A percentile compares a stretch with the other conserved stretches of the same genome.
Evolutionary conservation across 306 rosid genomes (phyloP).

Genomic region (Styphnolobium japonicum): DNA sequence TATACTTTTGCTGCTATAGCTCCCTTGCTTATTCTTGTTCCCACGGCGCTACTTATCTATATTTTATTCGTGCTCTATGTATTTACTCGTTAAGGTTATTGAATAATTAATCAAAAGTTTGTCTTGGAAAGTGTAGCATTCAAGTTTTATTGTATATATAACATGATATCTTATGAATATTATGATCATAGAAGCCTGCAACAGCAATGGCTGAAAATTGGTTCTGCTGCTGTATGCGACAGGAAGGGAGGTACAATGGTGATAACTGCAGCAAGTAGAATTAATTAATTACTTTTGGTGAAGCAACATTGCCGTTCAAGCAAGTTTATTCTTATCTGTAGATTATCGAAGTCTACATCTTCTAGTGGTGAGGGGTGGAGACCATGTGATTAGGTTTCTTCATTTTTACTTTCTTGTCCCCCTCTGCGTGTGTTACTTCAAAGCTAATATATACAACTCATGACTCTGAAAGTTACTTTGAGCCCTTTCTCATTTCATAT

Average conservation of each 20-base stretch:
- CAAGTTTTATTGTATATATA: not conserved
- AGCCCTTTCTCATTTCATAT: not conserved
- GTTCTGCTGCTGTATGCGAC: not conserved
- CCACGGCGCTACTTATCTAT: conserved; percentile 59
- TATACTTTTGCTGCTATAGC: conserved; percentile 58
- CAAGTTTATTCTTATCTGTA: conserved; percentile 20
- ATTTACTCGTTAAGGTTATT: conserved; percentile 37
- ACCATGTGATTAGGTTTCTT: conserved; percentile 33
- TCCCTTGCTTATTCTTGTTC: conserved; percentile 80
- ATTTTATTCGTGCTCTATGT: conserved; percentile 39
- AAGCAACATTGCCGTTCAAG: conserved; percentile 24
- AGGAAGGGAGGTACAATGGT: too few relatives aligned
- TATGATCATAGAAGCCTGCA: not conserved
- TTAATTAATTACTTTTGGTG: not conserved
- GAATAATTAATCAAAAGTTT: not conserved
- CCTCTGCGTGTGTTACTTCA: not conserved
- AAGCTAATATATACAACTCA: not conserved
- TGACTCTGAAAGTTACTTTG: not conserved
- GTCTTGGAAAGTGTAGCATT: not conserved
- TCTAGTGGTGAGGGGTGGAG: not conserved
- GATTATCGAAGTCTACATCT: conserved; percentile 6
- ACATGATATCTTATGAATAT: not conserved
- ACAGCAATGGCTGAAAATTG: not conserved
- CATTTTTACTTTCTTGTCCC: conserved; percentile 15
- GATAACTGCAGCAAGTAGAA: too few relatives aligned